Base-by-base conservation (phyloP, 164 flowering plant genomes). In the Warburgia ugandensis region DNA sequence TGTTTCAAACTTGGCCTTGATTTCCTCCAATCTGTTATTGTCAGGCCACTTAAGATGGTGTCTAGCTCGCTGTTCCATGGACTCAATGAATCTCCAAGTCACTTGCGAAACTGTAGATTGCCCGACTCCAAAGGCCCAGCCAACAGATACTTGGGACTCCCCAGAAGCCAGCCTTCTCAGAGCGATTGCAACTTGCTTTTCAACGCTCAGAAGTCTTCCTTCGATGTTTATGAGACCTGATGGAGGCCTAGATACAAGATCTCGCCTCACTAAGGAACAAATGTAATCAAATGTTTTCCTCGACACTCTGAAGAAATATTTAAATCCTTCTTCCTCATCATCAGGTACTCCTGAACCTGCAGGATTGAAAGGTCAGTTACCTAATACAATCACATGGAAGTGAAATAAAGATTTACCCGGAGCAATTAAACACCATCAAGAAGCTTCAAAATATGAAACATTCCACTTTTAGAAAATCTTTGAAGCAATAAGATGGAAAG, bases 151-250 rank as follows among this genome's bases (percentile, higher is more conserved):
- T 61, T 91, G 98, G 49, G 98, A 91, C 38, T 91, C 96, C 2
- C 98, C 98, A 5, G 98, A 91, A 49, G 98, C 98, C 58, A 91
- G 70, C 61, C 96, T 78, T 68, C 98, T 70, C 14, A 91, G 58
- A 13, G 98, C 98, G 37, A 87, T 91, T 2, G 96, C 96, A 31
- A 83, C 95, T 65, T 91, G 98, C 58, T 91, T 91, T 71, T 91
- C 96, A 25, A 91, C 98, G 66, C 96, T 91, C 8, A 91, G 83
- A 52, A 91, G 86, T 72, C 96, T 78, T 16, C 98, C 98, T 66
- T 91, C 98, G n/a, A 91, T 91, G 70, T 91, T 91, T 54, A 91
- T 91, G 54, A 91, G 90, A 25, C 96, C 98, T 2, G 96, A 87
- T 16, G 98, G 96, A n/a, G 98, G 98, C 56, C 98, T 73, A 16